Evolutionary conservation across 2,329 filamentous ascomycete species (phyloP), one percentile per base, ranked within the genome.

Genomic region (Daldinia sp.): DNA sequence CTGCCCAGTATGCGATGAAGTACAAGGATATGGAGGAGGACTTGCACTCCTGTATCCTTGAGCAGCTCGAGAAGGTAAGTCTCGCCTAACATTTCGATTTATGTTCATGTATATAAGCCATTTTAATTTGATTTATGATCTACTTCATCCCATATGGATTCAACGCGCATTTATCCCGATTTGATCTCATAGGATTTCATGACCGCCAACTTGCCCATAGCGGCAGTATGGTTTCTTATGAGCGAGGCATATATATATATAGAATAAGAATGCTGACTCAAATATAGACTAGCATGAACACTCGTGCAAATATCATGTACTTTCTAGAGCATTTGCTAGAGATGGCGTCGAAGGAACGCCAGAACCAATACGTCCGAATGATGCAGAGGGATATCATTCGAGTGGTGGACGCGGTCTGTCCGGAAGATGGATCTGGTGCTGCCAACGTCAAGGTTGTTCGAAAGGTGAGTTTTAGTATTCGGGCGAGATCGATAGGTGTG

Each of bases 221-320:
- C 17, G 11, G 19, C 17, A 11, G 13, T 43, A 11, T 4, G n/a
- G 9, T 13, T 9, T 43, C 15, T n/a, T 25, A 8, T 2, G 13
- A 43, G 39, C 30, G 13, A 6, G 21, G n/a, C 13, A 4, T 41
- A 4, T 34, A 48, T 10, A 35, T 32, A n/a, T 11, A 30, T 3
- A 30, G 8, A 30, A 25, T 50, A 19, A 10, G 49, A 6, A 61
- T 23, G 63, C 35, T 54, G 35, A 61, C 56, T 21, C 49, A 11
- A 9, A 29, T 21, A 7, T 70, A 94, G 86, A 96, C 92, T 70
- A 94, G 92, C 69, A 96, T 99, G 91, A 99, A 99, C 78, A 96
- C 90, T 52, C 86, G 94, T 63, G 96, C 95, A 61, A 99, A 99
- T 76, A 98, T 99, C 77, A 96, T 99, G 91, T 99, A 96, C 79